phyloP scores from a whole-genome alignment of 805 yeast genomes.

The Kuraishia piskuri region DNA sequence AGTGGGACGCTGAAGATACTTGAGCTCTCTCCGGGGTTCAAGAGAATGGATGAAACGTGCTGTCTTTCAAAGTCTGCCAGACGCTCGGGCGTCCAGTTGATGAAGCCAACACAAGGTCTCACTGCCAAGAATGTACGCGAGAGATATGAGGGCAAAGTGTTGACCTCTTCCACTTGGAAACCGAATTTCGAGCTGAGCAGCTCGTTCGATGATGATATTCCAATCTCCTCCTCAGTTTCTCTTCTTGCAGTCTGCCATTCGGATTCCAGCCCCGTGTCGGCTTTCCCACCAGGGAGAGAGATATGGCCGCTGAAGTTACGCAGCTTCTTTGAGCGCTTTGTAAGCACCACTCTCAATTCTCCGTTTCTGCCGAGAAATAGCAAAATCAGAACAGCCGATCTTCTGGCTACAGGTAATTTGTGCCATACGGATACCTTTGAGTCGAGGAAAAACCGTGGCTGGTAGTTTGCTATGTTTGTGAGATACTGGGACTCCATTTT shows the following conservation, averaged over 20 bases:
- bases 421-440: constrained; percentile 45
- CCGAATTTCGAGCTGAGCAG: constrained; percentile 36
- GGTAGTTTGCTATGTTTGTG: constrained; percentile 24
- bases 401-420: constrained; percentile 50
- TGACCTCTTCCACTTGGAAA: constrained; percentile 50
- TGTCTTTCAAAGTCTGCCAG: constrained; percentile 18
- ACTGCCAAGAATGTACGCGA: constrained; percentile 80
- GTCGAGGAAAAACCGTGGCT: constrained; percentile 10
- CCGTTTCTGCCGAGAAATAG: constrained; percentile 67
- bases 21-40: constrained; percentile 75
- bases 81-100: constrained; percentile 30
- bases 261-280: constrained; percentile 57
- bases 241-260: constrained; percentile 73
- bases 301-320: constrained; percentile 82
- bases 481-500: constrained; percentile 26
- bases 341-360: constrained; percentile 69
- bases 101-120: constrained; percentile 66
- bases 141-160: constrained; percentile 67
- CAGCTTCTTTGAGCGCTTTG: constrained; percentile 65
- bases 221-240: constrained; percentile 85
- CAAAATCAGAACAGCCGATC: constrained; percentile 74
- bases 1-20: constrained; percentile 65
- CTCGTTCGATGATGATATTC: constrained; percentile 44
- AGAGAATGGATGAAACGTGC: constrained; percentile 25
- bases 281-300: constrained; percentile 91